phyloP scores from a whole-genome alignment of 306 rosid species.

The Lagenaria siceraria region DNA sequence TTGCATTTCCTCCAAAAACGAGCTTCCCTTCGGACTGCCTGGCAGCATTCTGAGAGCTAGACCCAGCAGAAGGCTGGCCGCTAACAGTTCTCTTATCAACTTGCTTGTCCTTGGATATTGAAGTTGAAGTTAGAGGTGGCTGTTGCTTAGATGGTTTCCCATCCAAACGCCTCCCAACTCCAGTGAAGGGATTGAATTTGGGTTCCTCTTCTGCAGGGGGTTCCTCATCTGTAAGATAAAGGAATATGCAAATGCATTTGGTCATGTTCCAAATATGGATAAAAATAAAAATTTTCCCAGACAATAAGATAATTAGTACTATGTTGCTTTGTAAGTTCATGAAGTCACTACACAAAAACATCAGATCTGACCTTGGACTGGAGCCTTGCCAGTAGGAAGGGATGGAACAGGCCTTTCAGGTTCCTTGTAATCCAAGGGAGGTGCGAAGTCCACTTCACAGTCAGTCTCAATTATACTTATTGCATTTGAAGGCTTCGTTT shows the following conservation, averaged over 20 bases:
- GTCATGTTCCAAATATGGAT: background rate
- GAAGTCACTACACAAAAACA: background rate
- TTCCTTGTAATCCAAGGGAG: conserved; percentile 97
- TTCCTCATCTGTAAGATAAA: conserved; percentile 44
- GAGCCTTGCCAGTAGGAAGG: conserved; percentile 40
- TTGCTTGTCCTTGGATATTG: conserved; percentile 46
- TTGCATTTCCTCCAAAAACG: conserved; percentile 69
- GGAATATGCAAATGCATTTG: background rate
- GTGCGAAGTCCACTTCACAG: conserved; percentile 99
- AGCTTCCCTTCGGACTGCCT: conserved; percentile 82
- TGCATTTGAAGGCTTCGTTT: conserved; percentile 76
- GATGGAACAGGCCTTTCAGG: conserved; percentile 52
- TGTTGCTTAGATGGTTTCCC: conserved; percentile 57
- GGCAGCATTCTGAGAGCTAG: conserved; percentile 44
- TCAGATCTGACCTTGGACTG: conserved; percentile 38
- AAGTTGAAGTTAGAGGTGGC: conserved; percentile 37
- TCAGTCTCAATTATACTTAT: conserved; percentile 95
- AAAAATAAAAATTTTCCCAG: background rate
- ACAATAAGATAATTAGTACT: background rate
- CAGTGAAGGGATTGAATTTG: conserved; percentile 79
- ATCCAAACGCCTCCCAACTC: conserved; percentile 85
- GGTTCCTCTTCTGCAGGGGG: conserved; percentile 45
- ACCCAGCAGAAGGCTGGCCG: conserved; percentile 39
- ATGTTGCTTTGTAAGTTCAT: background rate
- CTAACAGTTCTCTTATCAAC: conserved; percentile 21